phyloP scores from a whole-genome alignment of 164 flowering plant genomes.

The Vitis rotundifolia region DNA sequence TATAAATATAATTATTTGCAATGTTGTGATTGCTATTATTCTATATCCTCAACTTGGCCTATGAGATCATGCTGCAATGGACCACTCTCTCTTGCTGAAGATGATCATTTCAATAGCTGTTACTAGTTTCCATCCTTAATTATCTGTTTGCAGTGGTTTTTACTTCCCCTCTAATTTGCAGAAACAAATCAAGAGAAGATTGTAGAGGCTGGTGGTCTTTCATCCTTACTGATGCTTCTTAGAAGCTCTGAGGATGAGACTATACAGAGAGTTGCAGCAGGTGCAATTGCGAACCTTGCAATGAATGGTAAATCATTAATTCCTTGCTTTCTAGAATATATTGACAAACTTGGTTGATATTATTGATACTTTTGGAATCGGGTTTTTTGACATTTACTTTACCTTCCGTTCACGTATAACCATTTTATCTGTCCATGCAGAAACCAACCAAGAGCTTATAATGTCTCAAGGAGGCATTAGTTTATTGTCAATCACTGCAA shows the following conservation, averaged over 20 bases:
- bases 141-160: constrained; percentile 3
- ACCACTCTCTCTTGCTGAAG: background rate
- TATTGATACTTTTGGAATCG: background rate
- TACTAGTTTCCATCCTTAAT: background rate
- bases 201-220: constrained; percentile 96
- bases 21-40: background rate
- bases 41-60: background rate
- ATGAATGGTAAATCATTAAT: constrained; percentile 71
- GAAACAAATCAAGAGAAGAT: constrained; percentile 90
- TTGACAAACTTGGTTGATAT: background rate
- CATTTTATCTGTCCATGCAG: constrained; percentile 36
- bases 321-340: background rate
- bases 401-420: background rate
- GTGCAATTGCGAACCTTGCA: constrained; percentile 97
- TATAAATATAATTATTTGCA: background rate
- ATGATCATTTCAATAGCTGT: background rate
- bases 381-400: background rate
- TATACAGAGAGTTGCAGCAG: constrained; percentile 92
- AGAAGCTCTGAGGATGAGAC: constrained; percentile 81
- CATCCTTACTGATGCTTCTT: constrained; percentile 84
- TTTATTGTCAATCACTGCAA: constrained; percentile 73
- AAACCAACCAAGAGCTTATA: constrained; percentile 94
- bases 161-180: constrained; percentile 35
- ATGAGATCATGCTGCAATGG: background rate
- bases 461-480: constrained; percentile 90